phyloP scores from a whole-genome alignment of 306 rosid species.

The Ammopiptanthus mongolicus region DNA sequence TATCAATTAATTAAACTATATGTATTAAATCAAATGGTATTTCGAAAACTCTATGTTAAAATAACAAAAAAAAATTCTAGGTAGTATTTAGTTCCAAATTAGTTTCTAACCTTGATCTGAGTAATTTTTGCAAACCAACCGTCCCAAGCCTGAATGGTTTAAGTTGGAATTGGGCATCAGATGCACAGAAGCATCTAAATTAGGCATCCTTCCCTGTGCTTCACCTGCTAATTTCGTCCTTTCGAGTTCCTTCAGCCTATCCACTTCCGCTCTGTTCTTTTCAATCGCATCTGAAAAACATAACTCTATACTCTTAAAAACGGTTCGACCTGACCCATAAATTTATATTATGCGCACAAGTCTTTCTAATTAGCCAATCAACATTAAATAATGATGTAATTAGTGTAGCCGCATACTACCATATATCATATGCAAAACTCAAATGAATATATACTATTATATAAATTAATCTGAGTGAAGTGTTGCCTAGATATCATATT shows the following conservation, averaged over 20 bases:
- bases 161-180: not conserved
- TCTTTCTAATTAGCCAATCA: not conserved
- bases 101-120: not conserved
- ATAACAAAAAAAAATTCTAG: too few relatives aligned
- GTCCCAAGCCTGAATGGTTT: not conserved
- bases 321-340: not conserved
- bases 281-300: slow-evolving; percentile 35
- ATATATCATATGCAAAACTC: too few relatives aligned
- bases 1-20: too few relatives aligned
- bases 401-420: too few relatives aligned
- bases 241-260: slow-evolving; percentile 24
- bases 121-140: not conserved
- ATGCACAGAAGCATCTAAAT: not conserved
- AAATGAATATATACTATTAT: too few relatives aligned
- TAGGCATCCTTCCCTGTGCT: not conserved
- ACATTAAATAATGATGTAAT: not conserved
- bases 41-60: too few relatives aligned
- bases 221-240: not conserved
- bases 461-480: not conserved
- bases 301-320: not conserved
- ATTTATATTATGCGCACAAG: not conserved
- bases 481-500: too few relatives aligned
- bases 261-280: slow-evolving; percentile 38
- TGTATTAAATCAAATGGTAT: too few relatives aligned
- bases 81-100: not conserved